Conservation (phyloP, 495 filamentous ascomycete genomes). For the Penicillium bovifimosum region DNA sequence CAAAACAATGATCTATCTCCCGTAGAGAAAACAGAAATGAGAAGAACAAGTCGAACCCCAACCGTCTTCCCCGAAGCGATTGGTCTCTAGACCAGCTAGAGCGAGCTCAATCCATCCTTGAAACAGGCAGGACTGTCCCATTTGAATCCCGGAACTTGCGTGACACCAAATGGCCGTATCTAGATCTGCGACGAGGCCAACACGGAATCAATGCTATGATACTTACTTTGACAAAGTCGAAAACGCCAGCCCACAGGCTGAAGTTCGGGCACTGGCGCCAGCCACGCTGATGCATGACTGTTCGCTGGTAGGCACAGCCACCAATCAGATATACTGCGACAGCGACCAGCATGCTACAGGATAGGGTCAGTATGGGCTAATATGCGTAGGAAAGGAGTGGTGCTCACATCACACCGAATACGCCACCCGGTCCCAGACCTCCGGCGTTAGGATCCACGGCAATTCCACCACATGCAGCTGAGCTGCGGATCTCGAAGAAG, state of each 20-base stretch:
- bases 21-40: not conserved
- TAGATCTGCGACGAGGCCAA: constrained; percentile 19
- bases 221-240: constrained; percentile 77
- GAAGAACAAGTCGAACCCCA: not conserved
- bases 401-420: constrained; percentile 87
- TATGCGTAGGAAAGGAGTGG: not conserved
- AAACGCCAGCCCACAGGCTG: constrained; percentile 82
- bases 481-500: constrained; percentile 90
- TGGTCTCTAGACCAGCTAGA: constrained; percentile 27
- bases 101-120: constrained; percentile 34
- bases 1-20: not conserved
- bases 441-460: constrained; percentile 53
- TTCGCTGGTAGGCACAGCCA: constrained; percentile 91
- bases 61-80: constrained; percentile 6
- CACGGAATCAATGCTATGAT: constrained; percentile 30
- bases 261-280: constrained; percentile 97
- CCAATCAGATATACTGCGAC: constrained; percentile 85
- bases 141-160: constrained; percentile 20
- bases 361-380: constrained; percentile 10
- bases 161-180: constrained; percentile 18
- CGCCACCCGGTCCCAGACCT: constrained; percentile 74
- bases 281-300: constrained; percentile 88
- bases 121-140: constrained; percentile 26
- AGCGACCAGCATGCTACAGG: constrained; percentile 56
- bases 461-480: constrained; percentile 73